These are phyloP conservation scores for Primulina eburnea DNA, from an alignment of 257 asterid genomes.

Conservation along the genomic window DNA sequence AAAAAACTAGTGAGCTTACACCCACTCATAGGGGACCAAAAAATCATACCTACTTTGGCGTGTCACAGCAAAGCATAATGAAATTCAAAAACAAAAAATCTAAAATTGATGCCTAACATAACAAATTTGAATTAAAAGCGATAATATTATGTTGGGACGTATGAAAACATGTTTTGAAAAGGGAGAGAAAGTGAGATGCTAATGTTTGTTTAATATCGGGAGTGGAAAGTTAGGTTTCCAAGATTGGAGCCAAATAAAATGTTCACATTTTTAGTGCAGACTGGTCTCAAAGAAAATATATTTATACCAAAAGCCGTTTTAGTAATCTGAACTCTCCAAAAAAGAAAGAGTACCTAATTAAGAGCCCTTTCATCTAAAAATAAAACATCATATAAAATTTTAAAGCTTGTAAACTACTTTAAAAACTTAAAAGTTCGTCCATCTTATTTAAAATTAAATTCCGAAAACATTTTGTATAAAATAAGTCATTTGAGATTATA, in stretches of 20 bases:
- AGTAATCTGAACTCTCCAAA: not conserved
- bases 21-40: constrained; percentile 7
- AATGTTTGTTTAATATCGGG: not conserved
- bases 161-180: too few species aligned
- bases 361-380: not conserved
- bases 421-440: too few species aligned
- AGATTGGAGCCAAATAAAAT: not conserved
- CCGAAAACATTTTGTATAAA: not conserved
- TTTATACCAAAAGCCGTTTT: not conserved
- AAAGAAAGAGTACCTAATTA: not conserved
- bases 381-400: too few species aligned
- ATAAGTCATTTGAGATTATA: not conserved
- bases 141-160: not conserved
- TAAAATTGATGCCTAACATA: constrained; percentile 1
- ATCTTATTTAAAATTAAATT: not conserved
- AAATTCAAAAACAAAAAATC: constrained; percentile 1
- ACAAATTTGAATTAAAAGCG: not conserved
- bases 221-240: not conserved
- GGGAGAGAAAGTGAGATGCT: not conserved
- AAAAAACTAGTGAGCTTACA: constrained; percentile 16
- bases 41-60: constrained; percentile 21
- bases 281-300: not conserved
- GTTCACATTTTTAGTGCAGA: not conserved
- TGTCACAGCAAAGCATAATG: not conserved
- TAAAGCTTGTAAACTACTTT: not conserved